Base-by-base conservation (phyloP, 2,329 filamentous ascomycete species). In the Chaetoscypha palmicola region DNA sequence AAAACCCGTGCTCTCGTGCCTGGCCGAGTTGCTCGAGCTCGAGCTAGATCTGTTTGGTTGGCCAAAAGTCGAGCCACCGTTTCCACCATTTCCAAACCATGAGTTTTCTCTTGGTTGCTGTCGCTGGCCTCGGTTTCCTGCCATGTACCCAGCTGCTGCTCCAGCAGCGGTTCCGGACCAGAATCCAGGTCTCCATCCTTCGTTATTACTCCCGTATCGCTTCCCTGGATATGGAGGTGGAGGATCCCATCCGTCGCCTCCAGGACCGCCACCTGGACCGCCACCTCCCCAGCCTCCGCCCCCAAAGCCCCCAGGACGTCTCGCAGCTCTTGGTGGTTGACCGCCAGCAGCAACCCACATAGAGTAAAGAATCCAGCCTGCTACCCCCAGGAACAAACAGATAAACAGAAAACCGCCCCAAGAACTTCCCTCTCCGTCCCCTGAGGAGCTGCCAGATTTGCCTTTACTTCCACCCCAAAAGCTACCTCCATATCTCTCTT, bases 171-270 rank as follows among this genome's bases (percentile, higher is more conserved):
- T n/a, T 77, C 65, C 16, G 14, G 69, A 75, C 83, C 83, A 89
- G 64, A 89, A 88, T 1, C 85, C 85, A 4, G 84, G 83, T 38
- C 73, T 71, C 82, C 83, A 88, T 1, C 70, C 69, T 49, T 75
- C 63, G 46, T 65, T 26, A 16, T 36, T 34, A 40, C 34, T 36
- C 4, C 43, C 41, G 44, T 49, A 56, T 14, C 43, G 43, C 41
- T 56, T 60, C 17, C 57, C 53, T 8, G 58, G 51, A 40, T 62
- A 62, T 11, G 61, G 60, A 38, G 60, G 60, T 10, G 60, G 59
- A 9, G 58, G 56, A 30, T 60, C 58, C 37, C 39, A 55, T 4
- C 12, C 19, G 22, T 41, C 21, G 8, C 24, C 20, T n/a, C 17
- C 37, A 33, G 52, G 52, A 47, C 55, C 54, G 12, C 67, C 66